A percentile compares a stretch with the other conserved stretches of the same genome.
phyloP scores from a whole-genome alignment of 2,329 filamentous ascomycete species.

The Aaosphaeria arxii region DNA sequence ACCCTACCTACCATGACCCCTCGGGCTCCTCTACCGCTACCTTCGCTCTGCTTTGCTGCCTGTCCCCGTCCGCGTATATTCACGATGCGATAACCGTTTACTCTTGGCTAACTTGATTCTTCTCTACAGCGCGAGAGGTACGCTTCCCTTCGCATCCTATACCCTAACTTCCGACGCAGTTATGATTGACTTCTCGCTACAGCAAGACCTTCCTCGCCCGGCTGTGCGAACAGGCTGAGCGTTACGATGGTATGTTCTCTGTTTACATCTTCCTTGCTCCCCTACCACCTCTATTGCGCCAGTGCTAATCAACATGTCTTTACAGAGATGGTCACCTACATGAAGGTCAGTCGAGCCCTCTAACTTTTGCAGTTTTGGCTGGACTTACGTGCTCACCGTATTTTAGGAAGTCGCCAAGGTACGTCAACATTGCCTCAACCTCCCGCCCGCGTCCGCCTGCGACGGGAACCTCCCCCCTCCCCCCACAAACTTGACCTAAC shows the following conservation, averaged over 20 bases:
- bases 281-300: not conserved
- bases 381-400: slow-evolving; percentile 32
- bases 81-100: slow-evolving; percentile 27
- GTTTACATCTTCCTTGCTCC: slow-evolving; percentile 4
- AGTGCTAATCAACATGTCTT: slow-evolving; percentile 31
- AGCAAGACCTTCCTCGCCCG: slow-evolving; percentile 97
- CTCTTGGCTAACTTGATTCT: slow-evolving; percentile 35
- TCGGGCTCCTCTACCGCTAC: not conserved
- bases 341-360: slow-evolving; percentile 66
- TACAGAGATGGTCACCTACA: slow-evolving; percentile 94
- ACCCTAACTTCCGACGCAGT: slow-evolving; percentile 11
- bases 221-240: slow-evolving; percentile 99
- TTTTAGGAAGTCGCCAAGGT: slow-evolving; percentile 89
- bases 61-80: slow-evolving; percentile 40
- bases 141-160: slow-evolving; percentile 10
- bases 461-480: not conserved
- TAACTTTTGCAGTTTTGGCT: slow-evolving; percentile 1
- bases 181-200: slow-evolving; percentile 23
- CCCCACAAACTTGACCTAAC: not conserved
- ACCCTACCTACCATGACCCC: not conserved
- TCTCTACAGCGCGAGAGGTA: slow-evolving; percentile 50
- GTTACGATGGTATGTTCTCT: slow-evolving; percentile 79
- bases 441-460: slow-evolving; percentile 5
- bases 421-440: slow-evolving; percentile 31
- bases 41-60: slow-evolving; percentile 30